A percentile compares a stretch with the other conserved stretches of the same genome.
Evolutionary conservation across 441 rosid genomes (phyloP).

Genomic region (Hura crepitans): DNA sequence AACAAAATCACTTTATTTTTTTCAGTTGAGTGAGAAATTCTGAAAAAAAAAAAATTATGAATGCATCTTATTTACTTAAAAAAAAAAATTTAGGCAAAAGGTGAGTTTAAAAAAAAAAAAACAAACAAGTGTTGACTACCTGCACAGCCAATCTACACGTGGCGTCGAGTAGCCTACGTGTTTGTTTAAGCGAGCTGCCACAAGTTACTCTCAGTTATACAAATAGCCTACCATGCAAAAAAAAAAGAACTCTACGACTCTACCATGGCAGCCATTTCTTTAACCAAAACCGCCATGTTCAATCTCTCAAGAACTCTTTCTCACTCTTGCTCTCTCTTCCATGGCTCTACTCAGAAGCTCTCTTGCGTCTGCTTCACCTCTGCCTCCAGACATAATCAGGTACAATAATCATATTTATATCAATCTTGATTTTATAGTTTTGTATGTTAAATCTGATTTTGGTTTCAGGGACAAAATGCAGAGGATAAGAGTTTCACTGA

Average conservation of each 20-base stretch:
- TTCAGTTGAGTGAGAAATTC: no score
- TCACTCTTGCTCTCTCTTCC: conserved; percentile 26
- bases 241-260: not conserved
- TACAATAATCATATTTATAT: not conserved
- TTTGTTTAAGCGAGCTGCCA: no score
- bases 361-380: conserved; percentile 51
- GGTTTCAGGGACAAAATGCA: conserved; percentile 39
- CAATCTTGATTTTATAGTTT: not conserved
- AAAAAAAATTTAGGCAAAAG: no score
- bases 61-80: no score
- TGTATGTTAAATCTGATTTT: not conserved
- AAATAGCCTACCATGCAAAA: no score
- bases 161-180: no score
- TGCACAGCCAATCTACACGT: no score
- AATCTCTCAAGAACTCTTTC: conserved; percentile 44
- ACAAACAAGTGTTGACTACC: no score
- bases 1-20: no score
- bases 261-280: conserved; percentile 46
- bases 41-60: no score
- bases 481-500: conserved; percentile 28
- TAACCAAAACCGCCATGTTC: conserved; percentile 36
- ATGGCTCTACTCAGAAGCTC: conserved; percentile 28
- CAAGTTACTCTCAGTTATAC: no score
- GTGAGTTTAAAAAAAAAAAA: no score
- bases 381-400: conserved; percentile 41